Evolutionary conservation across 2,329 filamentous ascomycete genomes (phyloP), one percentile per base, ranked within the genome.

Genomic region (Teratosphaeria viscida): DNA sequence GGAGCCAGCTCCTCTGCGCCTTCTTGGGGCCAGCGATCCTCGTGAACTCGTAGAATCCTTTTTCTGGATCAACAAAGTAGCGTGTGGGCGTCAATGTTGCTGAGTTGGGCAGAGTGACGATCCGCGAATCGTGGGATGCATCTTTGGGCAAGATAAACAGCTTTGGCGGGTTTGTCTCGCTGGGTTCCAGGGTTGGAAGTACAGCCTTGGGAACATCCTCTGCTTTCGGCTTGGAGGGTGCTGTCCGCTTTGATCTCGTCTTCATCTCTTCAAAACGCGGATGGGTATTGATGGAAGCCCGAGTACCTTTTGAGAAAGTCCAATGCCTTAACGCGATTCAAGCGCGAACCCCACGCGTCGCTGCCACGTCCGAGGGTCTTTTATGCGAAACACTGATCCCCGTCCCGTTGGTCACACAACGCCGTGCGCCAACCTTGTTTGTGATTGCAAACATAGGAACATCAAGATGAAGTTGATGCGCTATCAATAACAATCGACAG

Each of bases 11-110:
- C 16, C 53, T 32, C 53, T 54, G 53, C 78, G 74, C 72, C 23
- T 74, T 76, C 61, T 78, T 76, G 2, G 81, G 76, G 4, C 81
- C 76, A 8, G 78, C 73, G 58, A 86, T 75, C 58, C 77, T 77
- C 2, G 81, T 86, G 68, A 87, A 85, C 64, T 87, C 84, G 67
- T 81, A 82, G 59, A 86, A 74, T 3, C 84, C 84, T 23, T 76
- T 76, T 29, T 78, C 70, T 0, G 84, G 83, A 62, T 82, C 85
- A 66, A 84, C 82, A 61, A 80, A 79, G 65, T 85, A 86, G 62
- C 82, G 76, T 54, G 72, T 78, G 3, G 77, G 71, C 7, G 69
- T 70, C 3, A 69, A 70, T 14, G 78, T 81, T 43, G 78, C 77
- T 7, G 84, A 84, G 61, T 83, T 78, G 4, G 79, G 76, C 11